Evolutionary conservation across 208 protist species (phyloP).

Genomic region (Crithidia mellificae): DNA sequence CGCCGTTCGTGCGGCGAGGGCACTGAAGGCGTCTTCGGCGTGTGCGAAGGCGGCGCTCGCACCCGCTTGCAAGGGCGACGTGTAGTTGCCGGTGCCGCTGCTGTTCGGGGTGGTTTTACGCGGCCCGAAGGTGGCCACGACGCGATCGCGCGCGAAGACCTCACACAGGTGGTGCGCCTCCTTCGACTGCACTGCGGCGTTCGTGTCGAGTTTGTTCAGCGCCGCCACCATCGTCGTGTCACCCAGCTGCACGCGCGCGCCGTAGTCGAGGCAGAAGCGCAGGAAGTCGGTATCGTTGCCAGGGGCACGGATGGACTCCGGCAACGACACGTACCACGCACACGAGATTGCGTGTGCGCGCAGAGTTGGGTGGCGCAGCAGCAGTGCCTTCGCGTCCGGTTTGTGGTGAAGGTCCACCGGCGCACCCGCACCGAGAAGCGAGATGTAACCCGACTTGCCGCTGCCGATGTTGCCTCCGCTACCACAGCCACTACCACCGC

Average conservation of each 20-base stretch:
- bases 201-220: constrained; percentile 43
- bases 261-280: constrained; percentile 77
- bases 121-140: constrained; percentile 45
- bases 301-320: constrained; percentile 46
- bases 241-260: constrained; percentile 46
- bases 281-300: constrained; percentile 82
- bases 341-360: constrained; percentile 61
- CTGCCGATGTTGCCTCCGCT: too few species aligned
- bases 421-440: too few species aligned
- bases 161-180: constrained; percentile 52
- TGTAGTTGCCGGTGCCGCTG: too few species aligned
- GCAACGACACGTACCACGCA: constrained; percentile 70
- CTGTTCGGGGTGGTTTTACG: background rate
- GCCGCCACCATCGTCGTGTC: constrained; percentile 40
- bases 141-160: constrained; percentile 58
- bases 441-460: too few species aligned
- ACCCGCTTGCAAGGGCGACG: too few species aligned
- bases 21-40: background rate
- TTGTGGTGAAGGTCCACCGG: too few species aligned
- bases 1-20: background rate
- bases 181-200: constrained; percentile 41
- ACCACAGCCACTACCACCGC: too few species aligned
- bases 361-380: constrained; percentile 32
- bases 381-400: background rate
- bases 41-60: too few species aligned